Conservation (phyloP, 176 grass and related monocot species). For the Cocos nucifera region DNA sequence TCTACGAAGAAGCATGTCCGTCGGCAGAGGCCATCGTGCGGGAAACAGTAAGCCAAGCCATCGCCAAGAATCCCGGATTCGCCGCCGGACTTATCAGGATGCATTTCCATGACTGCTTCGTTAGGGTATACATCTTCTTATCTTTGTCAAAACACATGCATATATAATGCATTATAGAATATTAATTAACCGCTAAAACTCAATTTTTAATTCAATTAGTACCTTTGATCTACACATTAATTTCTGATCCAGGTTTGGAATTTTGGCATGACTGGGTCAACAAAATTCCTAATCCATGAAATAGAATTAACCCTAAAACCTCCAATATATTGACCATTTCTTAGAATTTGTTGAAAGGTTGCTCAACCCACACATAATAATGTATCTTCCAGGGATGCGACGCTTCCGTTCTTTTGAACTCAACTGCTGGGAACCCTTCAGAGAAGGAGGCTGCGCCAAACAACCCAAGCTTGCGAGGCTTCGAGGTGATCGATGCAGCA, state of each 20-base stretch:
- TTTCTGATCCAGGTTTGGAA: too few species aligned
- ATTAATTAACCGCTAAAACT: too few species aligned
- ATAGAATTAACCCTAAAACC: too few species aligned
- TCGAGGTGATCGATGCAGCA: constrained; percentile 42
- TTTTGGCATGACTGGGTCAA: too few species aligned
- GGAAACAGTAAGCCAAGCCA: constrained; percentile 28
- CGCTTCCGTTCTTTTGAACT: constrained; percentile 37
- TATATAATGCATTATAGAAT: too few species aligned
- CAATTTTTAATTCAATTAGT: too few species aligned
- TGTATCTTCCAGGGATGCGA: constrained; percentile 28
- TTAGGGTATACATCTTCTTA: constrained; percentile 29
- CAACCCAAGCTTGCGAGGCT: constrained; percentile 47
- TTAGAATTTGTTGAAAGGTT: too few species aligned
- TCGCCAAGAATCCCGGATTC: constrained; percentile 27
- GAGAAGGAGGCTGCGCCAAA: constrained; percentile 35
- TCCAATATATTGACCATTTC: too few species aligned
- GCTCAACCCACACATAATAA: too few species aligned
- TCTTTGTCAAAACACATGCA: too few species aligned
- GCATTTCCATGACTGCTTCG: constrained; percentile 88
- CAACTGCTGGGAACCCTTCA: constrained; percentile 9
- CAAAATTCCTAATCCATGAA: too few species aligned
- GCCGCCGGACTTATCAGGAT: constrained; percentile 52
- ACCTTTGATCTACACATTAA: too few species aligned
- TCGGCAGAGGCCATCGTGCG: constrained; percentile 51
- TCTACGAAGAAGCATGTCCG: constrained; percentile 53